Evolutionary conservation across 768 basidiomycete species (phyloP).

Genomic region (Phylloporus arenicola): DNA sequence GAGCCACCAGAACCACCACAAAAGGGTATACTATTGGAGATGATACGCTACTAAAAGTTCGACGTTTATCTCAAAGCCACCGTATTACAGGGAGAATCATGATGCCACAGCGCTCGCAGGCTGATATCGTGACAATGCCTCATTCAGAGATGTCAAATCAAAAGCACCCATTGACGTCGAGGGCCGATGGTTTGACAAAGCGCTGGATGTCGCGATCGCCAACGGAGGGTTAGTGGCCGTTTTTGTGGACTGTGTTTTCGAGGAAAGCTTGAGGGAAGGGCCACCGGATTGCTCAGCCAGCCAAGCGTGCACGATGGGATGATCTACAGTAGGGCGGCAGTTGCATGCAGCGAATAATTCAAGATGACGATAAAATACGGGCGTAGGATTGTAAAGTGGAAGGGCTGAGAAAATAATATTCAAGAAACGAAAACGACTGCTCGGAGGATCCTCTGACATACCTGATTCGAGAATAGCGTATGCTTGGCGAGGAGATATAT

Average conservation of each 20-base stretch:
- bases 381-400: conserved; percentile 50
- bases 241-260: conserved; percentile 13
- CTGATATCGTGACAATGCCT: conserved; percentile 26
- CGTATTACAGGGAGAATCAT: not conserved
- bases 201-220: conserved; percentile 8
- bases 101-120: conserved; percentile 7
- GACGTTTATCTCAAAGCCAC: conserved; percentile 3
- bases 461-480: conserved; percentile 40
- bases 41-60: conserved; percentile 2
- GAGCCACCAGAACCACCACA: not conserved
- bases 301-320: conserved; percentile 40
- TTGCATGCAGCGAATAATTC: conserved; percentile 42
- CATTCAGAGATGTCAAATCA: conserved; percentile 20
- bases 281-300: conserved; percentile 26
- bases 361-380: conserved; percentile 42
- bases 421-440: not conserved
- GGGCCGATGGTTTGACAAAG: conserved; percentile 2
- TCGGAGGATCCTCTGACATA: conserved; percentile 13
- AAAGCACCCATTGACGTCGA: conserved; percentile 16
- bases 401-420: conserved; percentile 32
- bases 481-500: conserved; percentile 37
- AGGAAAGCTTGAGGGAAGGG: conserved; percentile 3
- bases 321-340: conserved; percentile 34
- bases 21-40: conserved; percentile 7
- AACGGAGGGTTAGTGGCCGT: conserved; percentile 5